phyloP scores from a whole-genome alignment of 1,284 basidiomycete genomes.

The Leccinum pachyderme region DNA sequence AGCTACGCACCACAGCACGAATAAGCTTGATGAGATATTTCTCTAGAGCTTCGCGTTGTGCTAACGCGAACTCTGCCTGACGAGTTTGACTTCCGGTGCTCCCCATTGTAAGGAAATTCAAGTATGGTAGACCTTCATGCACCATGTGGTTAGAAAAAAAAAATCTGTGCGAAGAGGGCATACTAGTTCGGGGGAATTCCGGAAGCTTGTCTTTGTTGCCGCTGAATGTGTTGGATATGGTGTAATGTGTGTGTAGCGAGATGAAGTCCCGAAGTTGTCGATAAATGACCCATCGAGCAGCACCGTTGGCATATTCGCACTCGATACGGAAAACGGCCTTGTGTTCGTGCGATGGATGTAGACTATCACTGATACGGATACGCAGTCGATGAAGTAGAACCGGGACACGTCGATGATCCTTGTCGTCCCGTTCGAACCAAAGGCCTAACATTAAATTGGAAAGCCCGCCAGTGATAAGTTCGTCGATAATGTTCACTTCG shows the following conservation, averaged over 20 bases:
- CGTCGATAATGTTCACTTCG: constrained; percentile 78
- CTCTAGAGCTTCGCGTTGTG: constrained; percentile 82
- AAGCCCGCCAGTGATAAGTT: constrained; percentile 80
- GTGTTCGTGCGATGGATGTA: constrained; percentile 76
- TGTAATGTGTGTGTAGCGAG: constrained; percentile 88
- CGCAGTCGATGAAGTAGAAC: constrained; percentile 85
- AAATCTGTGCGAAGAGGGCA: constrained; percentile 27
- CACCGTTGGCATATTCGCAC: constrained; percentile 96
- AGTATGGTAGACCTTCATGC: constrained; percentile 74
- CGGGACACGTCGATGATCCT: constrained; percentile 80
- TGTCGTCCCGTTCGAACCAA: constrained; percentile 92
- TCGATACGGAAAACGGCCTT: constrained; percentile 91
- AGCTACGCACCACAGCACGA: constrained; percentile 68
- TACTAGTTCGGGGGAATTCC: constrained; percentile 88
- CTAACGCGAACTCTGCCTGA: constrained; percentile 73
- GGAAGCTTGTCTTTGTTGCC: constrained; percentile 77
- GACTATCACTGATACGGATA: constrained; percentile 81
- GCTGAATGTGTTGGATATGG: constrained; percentile 79
- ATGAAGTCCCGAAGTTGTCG: constrained; percentile 92
- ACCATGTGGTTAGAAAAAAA: constrained; percentile 1
- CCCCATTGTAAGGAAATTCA: constrained; percentile 75
- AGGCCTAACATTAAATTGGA: constrained; percentile 83
- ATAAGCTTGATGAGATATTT: constrained; percentile 89
- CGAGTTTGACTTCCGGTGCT: constrained; percentile 49
- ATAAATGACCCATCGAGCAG: constrained; percentile 94